A percentile compares a stretch with the other conserved stretches of the same genome.
Evolutionary conservation across 345 rosid genomes (phyloP).

Genomic region (Cardamine resedifolia): DNA sequence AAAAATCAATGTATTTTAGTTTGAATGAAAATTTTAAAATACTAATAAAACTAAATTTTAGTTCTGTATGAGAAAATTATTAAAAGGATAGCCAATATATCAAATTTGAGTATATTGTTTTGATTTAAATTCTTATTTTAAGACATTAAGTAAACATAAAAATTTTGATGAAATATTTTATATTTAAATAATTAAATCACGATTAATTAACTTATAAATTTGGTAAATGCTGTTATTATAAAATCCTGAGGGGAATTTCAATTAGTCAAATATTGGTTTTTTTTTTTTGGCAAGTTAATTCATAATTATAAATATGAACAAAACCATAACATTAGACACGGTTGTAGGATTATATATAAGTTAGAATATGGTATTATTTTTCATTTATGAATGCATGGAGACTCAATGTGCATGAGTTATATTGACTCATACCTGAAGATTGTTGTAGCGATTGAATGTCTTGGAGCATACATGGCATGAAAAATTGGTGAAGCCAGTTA

Average conservation of each 20-base stretch:
- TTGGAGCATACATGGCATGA: conserved; percentile 85
- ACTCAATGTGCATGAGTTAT: not conserved
- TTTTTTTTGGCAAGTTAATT: not conserved
- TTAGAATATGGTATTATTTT: not conserved
- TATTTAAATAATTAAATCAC: not conserved
- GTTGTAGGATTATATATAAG: not conserved
- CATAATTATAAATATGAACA: not conserved
- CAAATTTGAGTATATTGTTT: too few species aligned
- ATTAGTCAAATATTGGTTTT: not conserved
- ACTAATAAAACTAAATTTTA: not conserved
- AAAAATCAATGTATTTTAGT: not conserved
- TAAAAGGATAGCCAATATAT: not conserved
- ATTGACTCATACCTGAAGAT: conserved; percentile 66
- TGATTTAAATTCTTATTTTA: too few species aligned
- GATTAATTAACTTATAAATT: not conserved
- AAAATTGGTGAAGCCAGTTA: conserved; percentile 74
- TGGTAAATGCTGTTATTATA: not conserved
- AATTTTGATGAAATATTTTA: not conserved
- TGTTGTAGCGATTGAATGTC: conserved; percentile 94
- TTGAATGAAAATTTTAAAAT: not conserved
- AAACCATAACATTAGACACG: not conserved
- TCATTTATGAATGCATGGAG: conserved; percentile 19
- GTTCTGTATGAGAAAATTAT: not conserved
- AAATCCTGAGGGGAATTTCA: not conserved
- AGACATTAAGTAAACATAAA: not conserved